Evolutionary conservation across 116 monocot species (phyloP).

Genomic region (Papilionanthe hybrid): DNA sequence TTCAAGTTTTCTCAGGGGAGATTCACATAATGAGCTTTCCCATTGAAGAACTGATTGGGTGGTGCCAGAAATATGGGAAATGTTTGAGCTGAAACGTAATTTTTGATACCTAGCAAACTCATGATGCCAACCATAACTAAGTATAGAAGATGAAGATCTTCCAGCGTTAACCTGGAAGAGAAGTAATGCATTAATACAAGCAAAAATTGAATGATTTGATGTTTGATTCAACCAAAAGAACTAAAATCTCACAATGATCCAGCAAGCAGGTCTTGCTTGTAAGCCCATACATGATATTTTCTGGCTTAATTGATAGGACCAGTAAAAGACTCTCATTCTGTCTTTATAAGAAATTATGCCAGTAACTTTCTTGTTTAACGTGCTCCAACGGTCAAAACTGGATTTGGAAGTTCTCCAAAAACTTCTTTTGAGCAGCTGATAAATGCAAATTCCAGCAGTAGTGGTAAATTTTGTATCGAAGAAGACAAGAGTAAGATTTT

Average conservation of each 20-base stretch:
- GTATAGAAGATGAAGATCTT: slow-evolving; percentile 8
- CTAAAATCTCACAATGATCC: slow-evolving; percentile 6
- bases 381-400: no score
- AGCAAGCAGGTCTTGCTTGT: slow-evolving; percentile 4
- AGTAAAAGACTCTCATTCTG: slow-evolving; percentile 8
- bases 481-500: no score
- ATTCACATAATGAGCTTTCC: slow-evolving; percentile 30
- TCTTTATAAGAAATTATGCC: background rate
- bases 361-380: no score
- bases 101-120: background rate
- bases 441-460: no score
- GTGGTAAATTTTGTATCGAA: no score
- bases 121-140: background rate
- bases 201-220: background rate
- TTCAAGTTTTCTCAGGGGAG: slow-evolving; percentile 39
- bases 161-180: slow-evolving; percentile 9
- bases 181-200: background rate
- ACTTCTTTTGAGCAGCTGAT: no score
- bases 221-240: background rate
- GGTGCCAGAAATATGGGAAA: slow-evolving; percentile 14
- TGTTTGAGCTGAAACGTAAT: background rate
- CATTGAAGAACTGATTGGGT: slow-evolving; percentile 13
- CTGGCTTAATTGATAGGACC: background rate
- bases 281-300: background rate
- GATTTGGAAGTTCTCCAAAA: no score